Evolutionary conservation across 2,329 filamentous ascomycete species (phyloP).

Genomic region (Verticillium nubilum): DNA sequence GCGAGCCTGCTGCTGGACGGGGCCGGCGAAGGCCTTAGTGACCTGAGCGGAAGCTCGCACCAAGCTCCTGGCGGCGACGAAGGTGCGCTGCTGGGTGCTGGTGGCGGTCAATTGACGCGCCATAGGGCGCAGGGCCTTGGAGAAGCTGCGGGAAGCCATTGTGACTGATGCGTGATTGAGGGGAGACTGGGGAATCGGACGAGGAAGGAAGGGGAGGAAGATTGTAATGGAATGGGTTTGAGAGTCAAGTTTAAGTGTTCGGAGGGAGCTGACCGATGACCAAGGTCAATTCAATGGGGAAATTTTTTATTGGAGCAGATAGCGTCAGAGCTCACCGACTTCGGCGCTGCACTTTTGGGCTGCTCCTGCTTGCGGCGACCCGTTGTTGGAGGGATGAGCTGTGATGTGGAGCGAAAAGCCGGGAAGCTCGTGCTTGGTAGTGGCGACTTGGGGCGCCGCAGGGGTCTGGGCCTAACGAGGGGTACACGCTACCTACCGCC

Average conservation of each 20-base stretch:
- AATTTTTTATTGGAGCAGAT: constrained; percentile 15
- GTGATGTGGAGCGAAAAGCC: constrained; percentile 5
- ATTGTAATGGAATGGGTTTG: constrained; percentile 9
- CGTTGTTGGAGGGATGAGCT: constrained; percentile 9
- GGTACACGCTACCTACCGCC: constrained; percentile 9
- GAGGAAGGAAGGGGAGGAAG: constrained; percentile 6
- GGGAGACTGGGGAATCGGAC: constrained; percentile 19
- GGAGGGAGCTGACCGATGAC: constrained; percentile 12
- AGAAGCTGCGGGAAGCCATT: constrained; percentile 76
- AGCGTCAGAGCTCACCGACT: constrained; percentile 11
- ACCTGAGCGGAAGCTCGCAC: constrained; percentile 45
- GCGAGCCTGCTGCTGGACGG: constrained; percentile 66
- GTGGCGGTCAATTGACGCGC: constrained; percentile 59
- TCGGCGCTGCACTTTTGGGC: constrained; percentile 8
- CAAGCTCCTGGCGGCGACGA: constrained; percentile 53
- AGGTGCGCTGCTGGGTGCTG: constrained; percentile 56
- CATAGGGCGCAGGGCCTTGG: constrained; percentile 60
- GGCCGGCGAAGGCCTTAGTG: constrained; percentile 32
- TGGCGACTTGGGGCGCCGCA: constrained; percentile 10
- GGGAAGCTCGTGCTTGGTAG: constrained; percentile 6
- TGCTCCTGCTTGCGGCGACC: background rate
- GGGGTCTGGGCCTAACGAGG: constrained; percentile 1
- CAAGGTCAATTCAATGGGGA: constrained; percentile 14
- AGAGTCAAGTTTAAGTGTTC: constrained; percentile 4
- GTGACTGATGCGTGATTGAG: constrained; percentile 33